Evolutionary conservation across 139 green algal species (phyloP), one percentile per base, ranked within the genome.

Genomic region (Tetratostichococcus sp.): DNA sequence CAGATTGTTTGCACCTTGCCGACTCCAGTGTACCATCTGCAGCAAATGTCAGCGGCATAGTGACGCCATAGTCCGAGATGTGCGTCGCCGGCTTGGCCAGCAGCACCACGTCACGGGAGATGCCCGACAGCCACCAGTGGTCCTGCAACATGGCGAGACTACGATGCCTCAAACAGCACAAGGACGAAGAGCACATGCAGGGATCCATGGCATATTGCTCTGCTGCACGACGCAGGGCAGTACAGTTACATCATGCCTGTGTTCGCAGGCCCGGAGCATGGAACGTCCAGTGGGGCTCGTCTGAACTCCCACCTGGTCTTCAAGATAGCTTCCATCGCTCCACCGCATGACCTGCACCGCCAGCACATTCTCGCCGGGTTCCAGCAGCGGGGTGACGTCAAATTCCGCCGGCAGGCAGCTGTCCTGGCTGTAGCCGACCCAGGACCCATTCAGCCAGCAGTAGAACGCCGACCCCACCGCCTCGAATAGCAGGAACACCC

Each of bases 281-380:
- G n/a, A n/a, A n/a, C n/a, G n/a, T n/a, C n/a, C n/a, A n/a, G n/a
- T n/a, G n/a, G n/a, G n/a, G n/a, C n/a, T n/a, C n/a, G n/a, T n/a
- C n/a, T n/a, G n/a, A n/a, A n/a, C n/a, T n/a, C n/a, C n/a, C 19
- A 26, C 50, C 58, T 94, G 88, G 78, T 98, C 96, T 50, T 99
- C 96, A 23, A 99, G 79, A 83, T 98, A 99, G 35, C 87, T 97
- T 4, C 92, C 96, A 77, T 98, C 96, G 68, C 88, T 93, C 90
- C 91, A 99, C 23, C 93, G 87, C 79, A 97, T 82, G 1, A 96
- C 93, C 87, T 95, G 73, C 8, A 66, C 23, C 26, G 88, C 86
- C 43, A 97, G 77, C 22, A 87, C 50, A 72, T 96, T 96, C 30
- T 28, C 17, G 30, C 58, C 72, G 0, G 75, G 31, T 33, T 58